Base-by-base conservation (phyloP, 768 basidiomycete species). In the Hericium erinaceus region DNA sequence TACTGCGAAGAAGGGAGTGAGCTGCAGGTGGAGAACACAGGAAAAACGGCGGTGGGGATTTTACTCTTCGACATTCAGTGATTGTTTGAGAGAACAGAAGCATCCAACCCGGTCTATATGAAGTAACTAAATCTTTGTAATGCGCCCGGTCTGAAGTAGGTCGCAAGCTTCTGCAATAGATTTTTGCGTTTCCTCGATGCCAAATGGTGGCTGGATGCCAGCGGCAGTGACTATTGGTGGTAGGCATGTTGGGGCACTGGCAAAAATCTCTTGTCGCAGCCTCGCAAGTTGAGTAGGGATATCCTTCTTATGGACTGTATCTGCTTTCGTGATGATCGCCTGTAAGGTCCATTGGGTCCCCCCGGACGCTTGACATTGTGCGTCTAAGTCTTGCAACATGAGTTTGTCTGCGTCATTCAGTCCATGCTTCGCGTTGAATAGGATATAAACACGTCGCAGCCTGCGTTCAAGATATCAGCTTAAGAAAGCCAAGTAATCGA, bases 281-380 rank as follows among this genome's bases (percentile, higher is more conserved):
- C 68, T 67, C 26, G 70, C 63, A 33, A 87, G 66, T 1, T 68
- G 69, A 12, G 65, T 58, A 9, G 69, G 58, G 2, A 77, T 68
- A 24, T 73, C 64, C 8, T 68, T 64, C 12, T 61, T 15, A 2
- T 74, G 70, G 4, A 87, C 72, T 4, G 70, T 70, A 67, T 91
- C 88, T 1, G 75, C 77, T 69, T 89, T 89, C 46, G 89, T 89
- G 62, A 90, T 79, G 58, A 91, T 72, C 1, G 86, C 76, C 64
- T 91, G 89, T 1, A 90, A 57, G 0, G 85, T 85, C 67, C 82
- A 83, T 2, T 69, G 73, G 37, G 73, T 71, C 0, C 66, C 67
- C 4, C 73, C 75, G 44, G 72, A 72, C 49, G 67, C 64, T 62
- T 59, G 68, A 59, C 54, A 58, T 70, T 64, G 58, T 75, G 61